Percentiles rank a stretch among this genome's conserved stretches.
Evolutionary conservation across 129 eudicot species (phyloP).

Genomic region (Rutidosis leptorrhynchoides): DNA sequence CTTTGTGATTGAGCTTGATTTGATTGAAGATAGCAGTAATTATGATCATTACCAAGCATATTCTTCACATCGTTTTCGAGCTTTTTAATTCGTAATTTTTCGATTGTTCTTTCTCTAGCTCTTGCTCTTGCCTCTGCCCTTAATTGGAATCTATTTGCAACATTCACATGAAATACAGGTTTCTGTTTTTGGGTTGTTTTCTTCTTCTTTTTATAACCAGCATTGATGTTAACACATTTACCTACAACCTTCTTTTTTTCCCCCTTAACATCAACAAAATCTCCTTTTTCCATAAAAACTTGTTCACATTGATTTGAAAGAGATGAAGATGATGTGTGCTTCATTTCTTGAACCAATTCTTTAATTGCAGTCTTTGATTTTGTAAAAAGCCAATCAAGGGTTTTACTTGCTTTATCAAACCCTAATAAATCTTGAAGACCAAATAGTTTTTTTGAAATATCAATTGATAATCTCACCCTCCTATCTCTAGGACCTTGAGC

Average conservation of each 20-base stretch:
- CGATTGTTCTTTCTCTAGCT: conserved; percentile 74
- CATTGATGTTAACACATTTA: conserved; percentile 12
- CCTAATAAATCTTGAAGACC: conserved; percentile 83
- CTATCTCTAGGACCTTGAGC: conserved; percentile 87
- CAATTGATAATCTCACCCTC: conserved; percentile 80
- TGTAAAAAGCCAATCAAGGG: conserved; percentile 85
- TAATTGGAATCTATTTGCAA: conserved; percentile 41
- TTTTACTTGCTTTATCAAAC: conserved; percentile 80
- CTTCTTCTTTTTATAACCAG: conserved; percentile 26
- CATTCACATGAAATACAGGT: conserved; percentile 18
- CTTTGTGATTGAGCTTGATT: conserved; percentile 19
- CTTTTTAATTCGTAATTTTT: conserved; percentile 41
- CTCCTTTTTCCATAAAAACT: conserved; percentile 24
- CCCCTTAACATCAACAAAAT: background rate
- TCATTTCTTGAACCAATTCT: conserved; percentile 46
- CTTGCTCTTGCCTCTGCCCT: conserved; percentile 89
- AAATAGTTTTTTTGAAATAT: conserved; percentile 74
- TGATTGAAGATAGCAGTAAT: conserved; percentile 25
- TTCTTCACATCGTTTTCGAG: conserved; percentile 22
- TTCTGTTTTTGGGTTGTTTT: conserved; percentile 21
- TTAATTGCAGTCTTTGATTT: conserved; percentile 60
- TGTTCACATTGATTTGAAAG: conserved; percentile 36
- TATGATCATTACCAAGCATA: conserved; percentile 22
- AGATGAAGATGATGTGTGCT: conserved; percentile 30
- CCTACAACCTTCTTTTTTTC: conserved; percentile 26